These are phyloP conservation scores for Jatropha curcas DNA, from an alignment of 345 rosid species.

Conservation along the genomic window DNA sequence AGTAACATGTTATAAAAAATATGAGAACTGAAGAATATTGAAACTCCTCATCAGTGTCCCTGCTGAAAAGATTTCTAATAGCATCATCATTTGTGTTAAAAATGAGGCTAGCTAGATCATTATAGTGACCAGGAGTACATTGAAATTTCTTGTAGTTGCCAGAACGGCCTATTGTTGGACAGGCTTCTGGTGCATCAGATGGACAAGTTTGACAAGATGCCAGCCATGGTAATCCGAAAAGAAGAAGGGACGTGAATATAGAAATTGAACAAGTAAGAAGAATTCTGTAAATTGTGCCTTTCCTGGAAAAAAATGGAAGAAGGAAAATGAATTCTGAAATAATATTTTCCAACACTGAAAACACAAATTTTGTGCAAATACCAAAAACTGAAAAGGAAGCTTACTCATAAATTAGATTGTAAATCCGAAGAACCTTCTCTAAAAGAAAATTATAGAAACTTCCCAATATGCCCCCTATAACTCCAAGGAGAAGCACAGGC, in stretches of 20 bases:
- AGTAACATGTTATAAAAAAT: conserved; percentile 72
- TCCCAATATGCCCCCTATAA: conserved; percentile 85
- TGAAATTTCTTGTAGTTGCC: conserved; percentile 96
- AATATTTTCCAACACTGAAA: conserved; percentile 4
- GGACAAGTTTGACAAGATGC: conserved; percentile 86
- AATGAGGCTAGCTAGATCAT: conserved; percentile 93
- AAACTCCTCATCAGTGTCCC: conserved; percentile 72
- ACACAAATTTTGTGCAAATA: conserved; percentile 9
- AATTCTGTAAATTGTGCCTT: conserved; percentile 56
- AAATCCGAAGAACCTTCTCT: conserved; percentile 66
- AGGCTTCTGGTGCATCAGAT: conserved; percentile 58
- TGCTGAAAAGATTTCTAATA: conserved; percentile 90
- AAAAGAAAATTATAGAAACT: conserved; percentile 73
- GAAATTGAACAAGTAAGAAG: conserved; percentile 66
- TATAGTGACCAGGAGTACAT: conserved; percentile 73
- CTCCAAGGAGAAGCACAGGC: conserved; percentile 74
- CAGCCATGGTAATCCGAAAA: conserved; percentile 89
- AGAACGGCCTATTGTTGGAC: conserved; percentile 91
- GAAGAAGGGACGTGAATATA: conserved; percentile 78
- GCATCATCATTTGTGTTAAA: conserved; percentile 95
- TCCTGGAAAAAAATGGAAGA: conserved; percentile 50
- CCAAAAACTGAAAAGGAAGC: conserved; percentile 25
- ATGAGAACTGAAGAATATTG: conserved; percentile 59
- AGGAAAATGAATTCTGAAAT: conserved; percentile 10
- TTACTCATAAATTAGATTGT: conserved; percentile 75